These are phyloP conservation scores for Karstenula rhodostoma DNA, from an alignment of 2,329 filamentous ascomycete species.

Conservation along the genomic window DNA sequence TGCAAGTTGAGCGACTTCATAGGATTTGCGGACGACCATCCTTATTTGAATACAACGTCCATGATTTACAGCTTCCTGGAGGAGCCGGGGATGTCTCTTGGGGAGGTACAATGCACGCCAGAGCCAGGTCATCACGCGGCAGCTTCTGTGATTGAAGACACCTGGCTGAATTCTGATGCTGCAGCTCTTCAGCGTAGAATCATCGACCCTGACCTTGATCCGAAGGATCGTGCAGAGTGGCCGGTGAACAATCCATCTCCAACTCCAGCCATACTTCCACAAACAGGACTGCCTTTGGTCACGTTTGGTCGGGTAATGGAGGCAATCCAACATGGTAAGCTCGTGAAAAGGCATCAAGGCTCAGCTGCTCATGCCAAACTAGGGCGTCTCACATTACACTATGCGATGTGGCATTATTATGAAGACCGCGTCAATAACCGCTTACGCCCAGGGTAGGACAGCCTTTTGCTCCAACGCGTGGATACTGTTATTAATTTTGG, in stretches of 20 bases:
- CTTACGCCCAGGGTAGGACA: background rate
- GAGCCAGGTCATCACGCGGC: background rate
- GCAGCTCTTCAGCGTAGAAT: background rate
- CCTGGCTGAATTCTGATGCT: background rate
- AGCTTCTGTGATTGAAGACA: background rate
- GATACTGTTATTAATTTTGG: background rate
- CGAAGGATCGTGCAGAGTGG: no score
- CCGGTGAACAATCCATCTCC: no score
- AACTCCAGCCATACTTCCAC: no score
- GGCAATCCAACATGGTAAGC: background rate
- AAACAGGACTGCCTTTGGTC: no score
- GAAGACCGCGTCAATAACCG: background rate
- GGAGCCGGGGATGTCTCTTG: no score
- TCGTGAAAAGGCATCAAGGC: background rate
- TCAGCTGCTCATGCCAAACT: background rate
- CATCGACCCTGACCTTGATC: background rate
- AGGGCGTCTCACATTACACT: background rate
- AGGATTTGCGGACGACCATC: no score
- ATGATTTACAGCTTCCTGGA: no score
- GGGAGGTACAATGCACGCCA: background rate
- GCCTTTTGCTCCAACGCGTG: no score
- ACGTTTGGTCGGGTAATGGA: background rate
- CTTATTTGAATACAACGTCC: no score
- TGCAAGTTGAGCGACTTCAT: no score
- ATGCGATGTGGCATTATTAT: conserved; percentile 1